Percentiles rank a stretch among this genome's conserved stretches.
These are phyloP conservation scores for Thelonectria discophora DNA, from an alignment of 2,329 filamentous ascomycete species.

Conservation along the genomic window DNA sequence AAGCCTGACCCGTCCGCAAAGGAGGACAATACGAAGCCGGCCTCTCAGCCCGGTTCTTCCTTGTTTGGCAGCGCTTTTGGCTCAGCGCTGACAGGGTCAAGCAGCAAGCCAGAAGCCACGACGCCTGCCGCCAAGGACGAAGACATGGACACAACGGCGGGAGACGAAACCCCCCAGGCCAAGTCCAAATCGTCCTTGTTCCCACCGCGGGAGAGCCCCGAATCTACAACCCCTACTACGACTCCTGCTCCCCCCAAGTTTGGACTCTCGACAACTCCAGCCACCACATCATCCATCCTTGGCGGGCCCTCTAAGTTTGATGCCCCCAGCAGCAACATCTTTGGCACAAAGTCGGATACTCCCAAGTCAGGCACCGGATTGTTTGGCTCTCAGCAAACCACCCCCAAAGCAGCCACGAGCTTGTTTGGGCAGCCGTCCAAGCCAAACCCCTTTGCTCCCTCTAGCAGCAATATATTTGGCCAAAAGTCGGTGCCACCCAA, in stretches of 20 bases:
- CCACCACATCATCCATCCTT: conserved; percentile 46
- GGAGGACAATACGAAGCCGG: conserved; percentile 64
- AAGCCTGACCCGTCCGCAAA: conserved; percentile 69
- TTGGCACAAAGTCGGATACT: conserved; percentile 35
- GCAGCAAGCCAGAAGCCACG: conserved; percentile 49
- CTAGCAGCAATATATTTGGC: conserved; percentile 35
- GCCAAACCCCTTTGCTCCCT: conserved; percentile 23
- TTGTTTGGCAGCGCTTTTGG: conserved; percentile 71
- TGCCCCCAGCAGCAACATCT: conserved; percentile 36
- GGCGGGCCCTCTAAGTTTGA: conserved; percentile 46
- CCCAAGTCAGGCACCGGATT: conserved; percentile 28
- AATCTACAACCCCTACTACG: conserved; percentile 60
- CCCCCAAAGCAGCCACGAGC: conserved; percentile 38
- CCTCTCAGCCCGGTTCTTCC: conserved; percentile 51
- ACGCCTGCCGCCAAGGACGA: conserved; percentile 56
- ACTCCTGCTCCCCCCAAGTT: conserved; percentile 62
- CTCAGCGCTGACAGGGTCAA: conserved; percentile 62
- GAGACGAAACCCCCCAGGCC: conserved; percentile 49
- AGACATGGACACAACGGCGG: conserved; percentile 58
- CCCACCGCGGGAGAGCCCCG: conserved; percentile 39
- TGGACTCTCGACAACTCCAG: conserved; percentile 49
- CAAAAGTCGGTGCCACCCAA: conserved; percentile 31
- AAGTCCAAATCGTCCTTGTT: conserved; percentile 48
- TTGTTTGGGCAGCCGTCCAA: conserved; percentile 39
- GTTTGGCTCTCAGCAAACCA: conserved; percentile 39